These are phyloP conservation scores for Sporisorium exsertum DNA, from an alignment of 1,284 basidiomycete genomes.

Conservation along the genomic window DNA sequence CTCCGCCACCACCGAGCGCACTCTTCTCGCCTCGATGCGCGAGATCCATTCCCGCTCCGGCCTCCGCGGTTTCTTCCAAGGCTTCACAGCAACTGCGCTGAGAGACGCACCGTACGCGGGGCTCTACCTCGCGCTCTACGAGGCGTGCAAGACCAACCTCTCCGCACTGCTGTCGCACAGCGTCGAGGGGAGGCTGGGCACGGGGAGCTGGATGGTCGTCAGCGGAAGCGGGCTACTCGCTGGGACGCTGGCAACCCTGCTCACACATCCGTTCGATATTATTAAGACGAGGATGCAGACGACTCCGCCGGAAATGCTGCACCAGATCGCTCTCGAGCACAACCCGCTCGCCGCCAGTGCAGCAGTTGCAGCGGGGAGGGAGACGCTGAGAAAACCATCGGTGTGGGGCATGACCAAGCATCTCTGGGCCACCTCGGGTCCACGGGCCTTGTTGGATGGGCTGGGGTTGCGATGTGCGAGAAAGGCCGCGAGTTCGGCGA, in stretches of 20 bases:
- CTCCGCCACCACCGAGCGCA: constrained; percentile 55
- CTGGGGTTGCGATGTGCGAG: constrained; percentile 63
- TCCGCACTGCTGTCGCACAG: constrained; percentile 17
- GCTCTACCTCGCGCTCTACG: constrained; percentile 90
- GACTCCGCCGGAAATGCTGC: constrained; percentile 34
- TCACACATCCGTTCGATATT: constrained; percentile 69
- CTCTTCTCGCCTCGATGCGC: constrained; percentile 53
- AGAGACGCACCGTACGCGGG: constrained; percentile 97
- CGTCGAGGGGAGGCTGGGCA: constrained; percentile 24
- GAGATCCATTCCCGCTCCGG: constrained; percentile 77
- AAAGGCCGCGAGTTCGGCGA: constrained; percentile 66
- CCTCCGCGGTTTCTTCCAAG: constrained; percentile 84
- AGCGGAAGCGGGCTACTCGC: constrained; percentile 56
- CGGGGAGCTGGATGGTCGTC: constrained; percentile 59
- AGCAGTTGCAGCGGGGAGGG: neutral
- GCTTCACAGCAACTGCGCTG: constrained; percentile 87
- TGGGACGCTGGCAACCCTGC: constrained; percentile 62
- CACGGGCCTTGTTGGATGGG: constrained; percentile 61
- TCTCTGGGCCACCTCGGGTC: constrained; percentile 37
- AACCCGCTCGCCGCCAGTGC: neutral
- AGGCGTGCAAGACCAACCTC: constrained; percentile 57
- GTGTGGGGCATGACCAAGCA: constrained; percentile 49
- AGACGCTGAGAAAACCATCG: constrained; percentile 9
- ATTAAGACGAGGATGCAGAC: constrained; percentile 68
- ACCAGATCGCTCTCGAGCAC: constrained; percentile 16